Base-by-base conservation (phyloP, 805 yeast genomes). In the Saccharomycopsis javanensis region DNA sequence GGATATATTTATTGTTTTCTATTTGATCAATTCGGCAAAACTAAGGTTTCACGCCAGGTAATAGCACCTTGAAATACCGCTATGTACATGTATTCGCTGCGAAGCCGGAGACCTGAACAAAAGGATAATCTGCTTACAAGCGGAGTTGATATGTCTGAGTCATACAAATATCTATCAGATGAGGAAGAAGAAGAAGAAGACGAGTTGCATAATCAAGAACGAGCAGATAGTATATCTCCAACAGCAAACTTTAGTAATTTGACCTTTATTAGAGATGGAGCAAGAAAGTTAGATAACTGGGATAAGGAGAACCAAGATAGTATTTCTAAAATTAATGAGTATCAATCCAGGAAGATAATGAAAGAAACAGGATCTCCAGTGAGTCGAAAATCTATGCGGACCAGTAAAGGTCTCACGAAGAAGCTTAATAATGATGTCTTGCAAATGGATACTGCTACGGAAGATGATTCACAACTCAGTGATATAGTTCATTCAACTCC, bases 111-210 rank as follows among this genome's bases (percentile, higher is more conserved):
- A n/a, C 48, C 48, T 11, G 48, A 42, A 7, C 10, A 13, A 4
- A 42, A 20, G 23, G 25, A 42, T 20, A 18, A 20, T 42, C 48
- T 42, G 48, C 28, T 18, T 13, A 42, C 48, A 23, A 42, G 48
- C 15, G 48, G 48, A 10, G 23, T 42, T 15, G 60, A 60, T 45
- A 18, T 35, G 16, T 45, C 62, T 8, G 62, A 60, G 30, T 53
- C 56, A 25, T 60, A 60, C 37, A 38, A 58, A 16, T 57, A 57
- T 53, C 33, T 60, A 23, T 60, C 62, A 8, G 33, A 52, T 23
- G 62, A 60, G 6, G 61, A 57, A n/a, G 50, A 60, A 2, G 62
- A 60, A 15, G 28, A 53, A 6, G 59, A 57, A 2, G 54, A 57
- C 2, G 35, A 31, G 13, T 35, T 35, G 5, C 16, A 35, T 35